Base-by-base conservation (phyloP, 2,329 filamentous ascomycete genomes). In the Fusarium lateritium region DNA sequence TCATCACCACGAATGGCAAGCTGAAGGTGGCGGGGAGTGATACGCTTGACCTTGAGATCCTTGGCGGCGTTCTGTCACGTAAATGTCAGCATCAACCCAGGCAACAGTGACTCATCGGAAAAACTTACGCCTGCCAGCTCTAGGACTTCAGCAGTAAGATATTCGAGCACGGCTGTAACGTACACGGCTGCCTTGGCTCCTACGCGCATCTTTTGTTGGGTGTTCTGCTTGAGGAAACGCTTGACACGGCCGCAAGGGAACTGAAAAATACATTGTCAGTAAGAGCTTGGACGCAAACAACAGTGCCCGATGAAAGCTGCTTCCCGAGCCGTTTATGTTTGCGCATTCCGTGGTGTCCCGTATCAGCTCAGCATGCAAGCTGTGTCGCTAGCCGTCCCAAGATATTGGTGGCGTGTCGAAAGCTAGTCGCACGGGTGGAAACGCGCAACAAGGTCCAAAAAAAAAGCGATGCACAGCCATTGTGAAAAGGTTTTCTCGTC, bases 221-320 rank as follows among this genome's bases (percentile, higher is more conserved):
- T 98, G 85, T 98, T 98, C 83, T 94, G 94, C 89, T 98, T 98
- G 80, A 99, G 88, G 86, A 98, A 98, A 85, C 96, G 94, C 92
- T 99, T 99, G 83, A 99, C 96, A 91, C 96, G 96, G 84, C 96
- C 96, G 81, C 96, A 99, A 67, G 96, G 96, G 82, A 99, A 99
- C 96, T 99, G 79, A 62, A 72, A 63, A 56, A 56, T 46, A 17
- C 36, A 44, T 44, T 31, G 63, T 79, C 56, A 79, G 77, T 63
- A 52, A 53, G 10, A 38, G 36, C 31, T 26, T n/a, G 10, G 31
- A 47, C 31, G 38, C 33, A 45, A 42, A 4, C 22, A 56, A 34
- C 10, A 56, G 45, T 43, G 59, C 59, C 57, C 47, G 56, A 56
- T 64, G 66, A 44, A 38, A 24, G 28, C 50, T 53, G 56, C 53